phyloP scores from a whole-genome alignment of 192 early-diverging fungal genomes.

The Entomortierella parvispora region DNA sequence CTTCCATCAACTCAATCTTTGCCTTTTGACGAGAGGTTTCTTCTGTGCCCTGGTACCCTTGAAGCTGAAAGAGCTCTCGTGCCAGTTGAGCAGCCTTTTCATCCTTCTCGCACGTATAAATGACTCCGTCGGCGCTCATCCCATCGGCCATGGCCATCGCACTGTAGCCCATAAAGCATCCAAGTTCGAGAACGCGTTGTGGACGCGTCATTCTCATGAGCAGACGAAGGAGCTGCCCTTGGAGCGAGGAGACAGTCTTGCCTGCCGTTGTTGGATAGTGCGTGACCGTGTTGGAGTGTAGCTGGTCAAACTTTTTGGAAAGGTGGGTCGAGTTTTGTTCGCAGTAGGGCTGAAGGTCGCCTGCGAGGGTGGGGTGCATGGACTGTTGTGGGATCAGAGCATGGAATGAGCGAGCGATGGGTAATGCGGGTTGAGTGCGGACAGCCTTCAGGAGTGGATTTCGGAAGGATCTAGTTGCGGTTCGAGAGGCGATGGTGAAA shows the following conservation, averaged over 20 bases:
- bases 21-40: not conserved
- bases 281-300: constrained; percentile 6
- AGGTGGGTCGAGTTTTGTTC: constrained; percentile 14
- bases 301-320: constrained; percentile 14
- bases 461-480: too few relatives aligned
- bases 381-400: too few relatives aligned
- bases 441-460: too few relatives aligned
- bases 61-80: constrained; percentile 18
- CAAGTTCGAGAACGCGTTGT: constrained; percentile 70
- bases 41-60: constrained; percentile 3
- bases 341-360: constrained; percentile 14
- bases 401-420: too few relatives aligned
- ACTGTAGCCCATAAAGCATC: constrained; percentile 73
- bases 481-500: too few relatives aligned
- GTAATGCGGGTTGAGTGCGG: too few relatives aligned
- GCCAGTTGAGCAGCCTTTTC: constrained; percentile 59
- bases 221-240: constrained; percentile 62
- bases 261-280: constrained; percentile 31
- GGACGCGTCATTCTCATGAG: constrained; percentile 62
- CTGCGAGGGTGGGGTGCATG: not conserved
- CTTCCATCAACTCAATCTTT: constrained; percentile 32
- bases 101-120: constrained; percentile 68
- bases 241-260: constrained; percentile 59
- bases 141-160: constrained; percentile 76
- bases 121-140: constrained; percentile 35